Conservation (phyloP, 2,329 filamentous ascomycete genomes). For the Neofusicoccum sp. region DNA sequence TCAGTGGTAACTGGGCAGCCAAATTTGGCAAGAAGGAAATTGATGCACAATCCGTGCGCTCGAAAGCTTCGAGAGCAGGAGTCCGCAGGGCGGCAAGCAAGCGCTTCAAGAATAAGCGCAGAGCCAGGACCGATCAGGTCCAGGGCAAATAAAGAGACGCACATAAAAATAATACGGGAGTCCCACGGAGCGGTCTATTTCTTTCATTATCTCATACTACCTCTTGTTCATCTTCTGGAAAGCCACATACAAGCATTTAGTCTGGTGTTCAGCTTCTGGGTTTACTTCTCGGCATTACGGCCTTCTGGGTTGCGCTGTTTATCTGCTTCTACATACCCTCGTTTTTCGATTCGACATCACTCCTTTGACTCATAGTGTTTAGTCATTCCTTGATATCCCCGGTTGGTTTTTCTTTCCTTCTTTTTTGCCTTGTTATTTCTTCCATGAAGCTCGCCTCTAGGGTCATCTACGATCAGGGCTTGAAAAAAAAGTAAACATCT, state of each 20-base stretch:
- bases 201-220: not conserved
- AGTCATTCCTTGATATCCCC: constrained; percentile 15
- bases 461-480: constrained; percentile 4
- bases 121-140: constrained; percentile 17
- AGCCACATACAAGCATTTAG: constrained; percentile 16
- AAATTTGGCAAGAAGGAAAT: constrained; percentile 7
- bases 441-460: not conserved
- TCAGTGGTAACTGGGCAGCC: constrained; percentile 19
- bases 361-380: constrained; percentile 6
- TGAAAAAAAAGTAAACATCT: not conserved
- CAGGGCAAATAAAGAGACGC: constrained; percentile 8
- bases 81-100: constrained; percentile 16
- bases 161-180: constrained; percentile 5
- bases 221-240: not conserved
- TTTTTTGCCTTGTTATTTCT: not conserved
- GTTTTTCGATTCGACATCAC: constrained; percentile 15
- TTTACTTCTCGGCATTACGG: constrained; percentile 2
- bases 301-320: not conserved
- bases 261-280: not conserved
- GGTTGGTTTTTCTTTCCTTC: not conserved
- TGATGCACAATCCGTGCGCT: constrained; percentile 5
- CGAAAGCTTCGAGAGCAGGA: not conserved
- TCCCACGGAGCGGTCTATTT: not conserved
- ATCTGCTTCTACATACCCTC: constrained; percentile 15
- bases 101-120: constrained; percentile 16